Base-by-base conservation (phyloP, 495 filamentous ascomycete genomes). In the Gamarada debralockiae region DNA sequence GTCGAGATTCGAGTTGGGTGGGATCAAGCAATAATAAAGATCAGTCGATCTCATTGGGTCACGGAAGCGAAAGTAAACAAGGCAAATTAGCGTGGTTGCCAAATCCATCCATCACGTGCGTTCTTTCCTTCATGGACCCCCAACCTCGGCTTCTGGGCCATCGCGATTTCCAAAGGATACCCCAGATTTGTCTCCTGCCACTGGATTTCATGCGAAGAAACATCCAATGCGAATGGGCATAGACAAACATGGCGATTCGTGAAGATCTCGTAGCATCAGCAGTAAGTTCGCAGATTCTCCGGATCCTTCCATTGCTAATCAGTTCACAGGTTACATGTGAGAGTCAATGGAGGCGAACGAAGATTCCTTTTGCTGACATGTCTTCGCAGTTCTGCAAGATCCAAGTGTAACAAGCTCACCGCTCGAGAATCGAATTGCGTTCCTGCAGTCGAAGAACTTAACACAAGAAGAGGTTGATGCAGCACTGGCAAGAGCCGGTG, bases 371-470 rank as follows among this genome's bases (percentile, higher is more conserved):
- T 58, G 23, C 48, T 62, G 37, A 53, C 27, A 4, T 21, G 6
- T 24, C 6, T 44, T 31, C 41, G 43, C 58, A 97, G 92, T 98
- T 66, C 84, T 98, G 45, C 87, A 89, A 73, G 92, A 99, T 65
- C 91, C 93, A 9, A 89, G 84, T 33, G 91, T 97, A 47, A 81
- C 89, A n/a, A 79, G 81, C 2, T 90, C 92, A 1, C 85, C 95
- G n/a, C 72, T 95, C 49, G 95, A 97, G 58, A 96, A 95, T 70
- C 81, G 89, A 50, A 76, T 97, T 49, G 86, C 90, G 13, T 99
- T 99, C 59, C 78, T 99, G 17, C 87, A 92, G 66, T 95, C 92
- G 0, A 99, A 99, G 70, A 97, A 97, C 64, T 78, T 99, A 14
- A 97, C 92, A 2, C 88, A 90, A 69, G 91, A 97, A 69, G 93